Conservation (phyloP, 139 green algal genomes). For the Micromonas pusilla region DNA sequence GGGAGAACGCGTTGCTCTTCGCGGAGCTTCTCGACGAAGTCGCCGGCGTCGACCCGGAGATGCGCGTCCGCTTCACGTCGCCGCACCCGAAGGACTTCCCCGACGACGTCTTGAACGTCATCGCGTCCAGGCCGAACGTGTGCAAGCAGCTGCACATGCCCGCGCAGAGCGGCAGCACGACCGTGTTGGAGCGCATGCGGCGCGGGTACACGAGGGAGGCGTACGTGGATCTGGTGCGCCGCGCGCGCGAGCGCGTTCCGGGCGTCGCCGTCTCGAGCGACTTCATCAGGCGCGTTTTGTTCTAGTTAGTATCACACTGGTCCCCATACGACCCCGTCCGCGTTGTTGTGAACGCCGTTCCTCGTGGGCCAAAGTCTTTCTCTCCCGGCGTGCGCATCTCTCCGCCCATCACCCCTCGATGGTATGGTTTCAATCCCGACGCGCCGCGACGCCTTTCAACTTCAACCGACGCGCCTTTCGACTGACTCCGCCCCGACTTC, state of each 20-base stretch:
- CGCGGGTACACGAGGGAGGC: constrained; percentile 64
- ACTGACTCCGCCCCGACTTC: background rate
- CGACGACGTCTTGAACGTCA: constrained; percentile 49
- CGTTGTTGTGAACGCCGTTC: background rate
- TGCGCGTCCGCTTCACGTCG: constrained; percentile 83
- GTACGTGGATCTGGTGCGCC: constrained; percentile 71
- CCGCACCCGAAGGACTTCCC: constrained; percentile 74
- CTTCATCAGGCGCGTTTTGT: constrained; percentile 66
- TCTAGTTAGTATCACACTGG: too few relatives aligned
- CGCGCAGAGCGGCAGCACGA: constrained; percentile 68
- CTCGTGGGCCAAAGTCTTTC: background rate
- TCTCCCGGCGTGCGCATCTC: background rate
- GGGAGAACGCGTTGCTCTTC: constrained; percentile 56
- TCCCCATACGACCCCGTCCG: too few relatives aligned
- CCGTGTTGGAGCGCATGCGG: constrained; percentile 66
- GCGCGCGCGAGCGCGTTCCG: constrained; percentile 49
- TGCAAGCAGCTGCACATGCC: constrained; percentile 84
- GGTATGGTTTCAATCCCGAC: too few relatives aligned
- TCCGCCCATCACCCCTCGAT: background rate
- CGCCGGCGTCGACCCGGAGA: constrained; percentile 63
- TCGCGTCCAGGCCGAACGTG: constrained; percentile 63
- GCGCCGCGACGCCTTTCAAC: too few relatives aligned
- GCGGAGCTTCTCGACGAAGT: constrained; percentile 67
- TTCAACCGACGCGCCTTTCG: background rate
- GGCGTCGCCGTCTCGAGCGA: constrained; percentile 70